Conservation (phyloP, 2,329 filamentous ascomycete species). For the Aspergillus transmontanensis region DNA sequence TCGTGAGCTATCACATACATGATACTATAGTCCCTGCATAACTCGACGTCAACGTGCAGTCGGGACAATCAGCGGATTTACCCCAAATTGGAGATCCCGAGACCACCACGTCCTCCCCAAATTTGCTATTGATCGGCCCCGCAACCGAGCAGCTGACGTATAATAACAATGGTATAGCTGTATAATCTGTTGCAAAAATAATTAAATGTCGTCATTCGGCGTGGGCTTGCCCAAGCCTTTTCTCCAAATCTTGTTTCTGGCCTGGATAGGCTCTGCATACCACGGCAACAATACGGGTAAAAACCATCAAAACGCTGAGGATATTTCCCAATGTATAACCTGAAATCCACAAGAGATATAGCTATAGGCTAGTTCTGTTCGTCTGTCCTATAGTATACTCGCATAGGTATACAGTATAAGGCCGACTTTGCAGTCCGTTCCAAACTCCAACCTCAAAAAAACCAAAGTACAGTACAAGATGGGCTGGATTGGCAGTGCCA, state of each 20-base stretch:
- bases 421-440: background rate
- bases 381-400: background rate
- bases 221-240: background rate
- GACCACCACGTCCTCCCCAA: background rate
- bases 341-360: background rate
- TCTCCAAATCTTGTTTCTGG: background rate
- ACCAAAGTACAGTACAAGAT: background rate
- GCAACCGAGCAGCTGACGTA: background rate
- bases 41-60: background rate
- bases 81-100: background rate
- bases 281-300: background rate
- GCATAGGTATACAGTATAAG: background rate
- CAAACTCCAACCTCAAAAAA: background rate
- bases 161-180: background rate
- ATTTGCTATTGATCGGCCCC: background rate
- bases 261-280: background rate
- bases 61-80: background rate
- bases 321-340: background rate
- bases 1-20: background rate
- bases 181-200: background rate
- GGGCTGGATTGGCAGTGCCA: background rate
- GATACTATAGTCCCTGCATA: background rate
- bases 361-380: background rate
- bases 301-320: background rate
- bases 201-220: background rate